These are phyloP conservation scores for Astrothelium subdiscretum DNA, from an alignment of 495 filamentous ascomycete species.

Conservation along the genomic window DNA sequence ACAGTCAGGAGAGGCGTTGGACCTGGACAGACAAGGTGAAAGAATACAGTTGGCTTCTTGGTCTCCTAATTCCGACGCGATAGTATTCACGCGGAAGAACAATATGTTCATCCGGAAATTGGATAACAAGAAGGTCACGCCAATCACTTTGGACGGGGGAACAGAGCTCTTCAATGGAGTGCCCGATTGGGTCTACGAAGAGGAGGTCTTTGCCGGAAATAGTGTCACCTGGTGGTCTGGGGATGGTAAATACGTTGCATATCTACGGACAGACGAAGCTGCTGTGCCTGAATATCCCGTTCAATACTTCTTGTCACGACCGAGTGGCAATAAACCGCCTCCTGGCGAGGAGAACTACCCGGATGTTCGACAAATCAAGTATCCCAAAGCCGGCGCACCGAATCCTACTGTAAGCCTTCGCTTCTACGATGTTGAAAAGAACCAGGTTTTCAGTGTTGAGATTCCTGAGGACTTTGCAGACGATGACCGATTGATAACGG, in stretches of 20 bases:
- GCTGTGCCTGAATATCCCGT: constrained; percentile 86
- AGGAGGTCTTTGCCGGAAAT: constrained; percentile 76
- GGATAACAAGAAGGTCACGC: constrained; percentile 43
- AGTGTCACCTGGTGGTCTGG: constrained; percentile 90
- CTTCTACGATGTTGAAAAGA: constrained; percentile 77
- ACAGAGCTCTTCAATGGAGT: constrained; percentile 84
- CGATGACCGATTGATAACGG: constrained; percentile 81
- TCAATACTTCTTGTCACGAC: constrained; percentile 82
- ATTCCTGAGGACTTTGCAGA: constrained; percentile 67
- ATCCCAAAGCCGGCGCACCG: constrained; percentile 88
- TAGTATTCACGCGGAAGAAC: constrained; percentile 78
- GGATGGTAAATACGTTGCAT: constrained; percentile 79
- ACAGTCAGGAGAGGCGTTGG: constrained; percentile 66
- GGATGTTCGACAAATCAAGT: constrained; percentile 85
- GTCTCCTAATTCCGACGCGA: constrained; percentile 75
- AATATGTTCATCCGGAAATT: constrained; percentile 77
- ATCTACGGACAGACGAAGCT: constrained; percentile 85
- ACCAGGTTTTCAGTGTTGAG: constrained; percentile 67
- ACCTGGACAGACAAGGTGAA: constrained; percentile 52
- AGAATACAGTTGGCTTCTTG: constrained; percentile 77
- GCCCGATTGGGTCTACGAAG: constrained; percentile 99
- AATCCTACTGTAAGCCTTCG: constrained; percentile 80
- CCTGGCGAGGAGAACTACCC: constrained; percentile 81
- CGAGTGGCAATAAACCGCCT: constrained; percentile 60
- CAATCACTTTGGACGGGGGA: constrained; percentile 80